Base-by-base conservation (phyloP, 148 eudicot species). In the Persicaria tinctoria region DNA sequence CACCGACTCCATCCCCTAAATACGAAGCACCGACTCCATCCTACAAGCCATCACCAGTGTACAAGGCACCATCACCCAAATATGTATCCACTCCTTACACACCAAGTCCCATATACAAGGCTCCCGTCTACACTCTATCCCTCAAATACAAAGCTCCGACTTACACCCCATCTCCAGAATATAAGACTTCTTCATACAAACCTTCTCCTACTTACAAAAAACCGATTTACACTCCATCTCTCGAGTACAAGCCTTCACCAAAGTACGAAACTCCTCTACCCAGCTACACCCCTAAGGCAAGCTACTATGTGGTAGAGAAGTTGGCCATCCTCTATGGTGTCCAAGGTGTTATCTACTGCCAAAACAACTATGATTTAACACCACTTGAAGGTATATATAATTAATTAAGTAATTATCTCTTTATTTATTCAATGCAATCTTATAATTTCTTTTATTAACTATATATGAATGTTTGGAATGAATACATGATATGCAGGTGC, bases 401-500 rank as follows among this genome's bases (percentile, higher is more conserved):
- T 1, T 32, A 32, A 1, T 1, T 32, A 32, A 1, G 41, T 32
- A 32, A 32, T 32, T 32, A 32, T 32, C 41, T 32, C 41, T 32
- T 32, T 32, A 32, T 32, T 32, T 23, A 23, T 23, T 23, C 27
- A 23, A 23, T 23, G 41, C 41, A 32, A 32, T 32, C 41, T 32
- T 32, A 2, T 32, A 32, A 32, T 32, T 32, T 32, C 41, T 5
- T 46, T 46, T 16, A 38, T 3, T 70, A 70, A 2, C 50, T 14
- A 46, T n/a, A n/a, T 70, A 46, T 44, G 8, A 8, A 5, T 47
- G 13, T 16, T 46, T 70, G 27, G 5, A 1, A 32, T 32, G 41
- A 32, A 32, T 32, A 32, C 27, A 23, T 23, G 27, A 23, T 32
- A 32, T 46, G 3, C 74, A 80, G 83, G 83, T 6, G 83, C 79